These are phyloP conservation scores for Sphaerulina vaccinii DNA, from an alignment of 2,329 filamentous ascomycete species.

Conservation along the genomic window DNA sequence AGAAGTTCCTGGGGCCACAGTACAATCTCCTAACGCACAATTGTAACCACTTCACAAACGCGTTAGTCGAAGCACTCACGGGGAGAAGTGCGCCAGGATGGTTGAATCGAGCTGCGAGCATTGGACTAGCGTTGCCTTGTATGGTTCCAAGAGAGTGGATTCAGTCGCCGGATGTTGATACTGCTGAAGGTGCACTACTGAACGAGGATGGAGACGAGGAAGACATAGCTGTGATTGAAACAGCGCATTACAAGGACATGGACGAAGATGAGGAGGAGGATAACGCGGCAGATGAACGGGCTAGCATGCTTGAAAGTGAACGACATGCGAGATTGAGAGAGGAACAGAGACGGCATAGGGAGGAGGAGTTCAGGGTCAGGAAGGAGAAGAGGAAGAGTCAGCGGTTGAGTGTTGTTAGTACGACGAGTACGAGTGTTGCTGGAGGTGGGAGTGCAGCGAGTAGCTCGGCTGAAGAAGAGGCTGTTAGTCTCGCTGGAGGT, in stretches of 20 bases:
- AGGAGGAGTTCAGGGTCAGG: conserved; percentile 2
- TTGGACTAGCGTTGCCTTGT: conserved; percentile 77
- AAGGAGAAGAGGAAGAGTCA: conserved; percentile 5
- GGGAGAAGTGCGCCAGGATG: conserved; percentile 68
- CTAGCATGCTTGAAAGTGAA: conserved; percentile 18
- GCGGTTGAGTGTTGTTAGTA: conserved; percentile 12
- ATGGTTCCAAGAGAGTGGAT: conserved; percentile 82
- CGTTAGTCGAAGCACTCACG: conserved; percentile 72
- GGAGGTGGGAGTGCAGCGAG: background rate
- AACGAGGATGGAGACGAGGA: conserved; percentile 55
- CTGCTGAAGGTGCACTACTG: conserved; percentile 67
- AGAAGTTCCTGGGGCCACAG: conserved; percentile 69
- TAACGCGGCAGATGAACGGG: conserved; percentile 5
- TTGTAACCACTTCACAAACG: conserved; percentile 84
- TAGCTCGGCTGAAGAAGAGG: background rate
- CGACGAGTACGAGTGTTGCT: conserved; percentile 2
- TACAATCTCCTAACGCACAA: conserved; percentile 83
- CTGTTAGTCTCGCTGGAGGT: conserved; percentile 27
- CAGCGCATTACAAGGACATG: conserved; percentile 10
- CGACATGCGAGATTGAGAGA: conserved; percentile 31
- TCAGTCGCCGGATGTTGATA: conserved; percentile 72
- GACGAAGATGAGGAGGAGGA: conserved; percentile 1
- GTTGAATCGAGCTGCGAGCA: conserved; percentile 81
- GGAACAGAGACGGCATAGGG: conserved; percentile 33
- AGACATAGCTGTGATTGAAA: conserved; percentile 39